Conservation (phyloP, 306 rosid species). For the Mimosa bimucronata region DNA sequence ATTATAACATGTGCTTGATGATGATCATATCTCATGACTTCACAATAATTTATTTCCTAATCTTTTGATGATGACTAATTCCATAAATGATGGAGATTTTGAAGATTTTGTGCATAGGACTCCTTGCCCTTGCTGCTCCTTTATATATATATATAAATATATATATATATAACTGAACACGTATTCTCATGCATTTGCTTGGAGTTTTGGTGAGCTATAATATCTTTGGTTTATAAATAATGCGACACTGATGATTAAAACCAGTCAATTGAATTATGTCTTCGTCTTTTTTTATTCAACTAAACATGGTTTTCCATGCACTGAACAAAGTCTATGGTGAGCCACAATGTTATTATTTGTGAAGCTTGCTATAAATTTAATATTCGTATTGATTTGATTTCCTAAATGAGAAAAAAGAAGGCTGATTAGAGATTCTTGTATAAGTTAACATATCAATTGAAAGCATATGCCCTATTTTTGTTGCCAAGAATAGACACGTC, state of each 20-base stretch:
- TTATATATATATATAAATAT: no score
- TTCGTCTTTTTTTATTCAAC: not conserved
- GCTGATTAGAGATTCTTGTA: conserved; percentile 33
- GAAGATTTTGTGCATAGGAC: not conserved
- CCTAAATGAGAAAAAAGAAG: conserved; percentile 18
- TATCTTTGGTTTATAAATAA: not conserved
- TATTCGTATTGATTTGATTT: not conserved
- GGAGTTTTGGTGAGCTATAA: not conserved
- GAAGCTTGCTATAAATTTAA: not conserved
- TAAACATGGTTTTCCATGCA: not conserved
- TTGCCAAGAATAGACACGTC: conserved; percentile 36
- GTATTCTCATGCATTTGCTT: not conserved
- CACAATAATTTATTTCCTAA: not conserved
- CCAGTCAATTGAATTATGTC: conserved; percentile 15
- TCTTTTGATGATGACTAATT: not conserved
- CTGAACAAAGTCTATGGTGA: not conserved
- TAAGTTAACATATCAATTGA: conserved; percentile 35
- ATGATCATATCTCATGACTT: not conserved
- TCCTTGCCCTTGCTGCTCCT: conserved; percentile 20
- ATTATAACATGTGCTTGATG: conserved; percentile 14
- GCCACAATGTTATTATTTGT: not conserved
- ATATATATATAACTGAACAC: not conserved
- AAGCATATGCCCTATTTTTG: conserved; percentile 36
- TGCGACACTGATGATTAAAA: not conserved
- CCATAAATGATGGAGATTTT: not conserved